These are phyloP conservation scores for Fusarium coffeatum DNA, from an alignment of 2,329 filamentous ascomycete genomes.

Conservation along the genomic window DNA sequence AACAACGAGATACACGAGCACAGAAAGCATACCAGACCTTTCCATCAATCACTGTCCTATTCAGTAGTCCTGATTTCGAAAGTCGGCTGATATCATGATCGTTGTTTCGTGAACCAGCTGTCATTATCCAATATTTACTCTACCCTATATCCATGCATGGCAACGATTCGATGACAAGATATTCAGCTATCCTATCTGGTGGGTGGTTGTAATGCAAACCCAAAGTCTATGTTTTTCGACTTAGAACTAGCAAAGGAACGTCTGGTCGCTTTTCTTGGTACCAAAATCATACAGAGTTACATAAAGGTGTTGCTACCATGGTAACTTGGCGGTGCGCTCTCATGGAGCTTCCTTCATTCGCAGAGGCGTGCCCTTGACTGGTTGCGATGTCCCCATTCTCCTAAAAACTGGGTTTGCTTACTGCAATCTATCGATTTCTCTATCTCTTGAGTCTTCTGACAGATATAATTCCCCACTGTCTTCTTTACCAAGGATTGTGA, in stretches of 20 bases:
- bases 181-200: not conserved
- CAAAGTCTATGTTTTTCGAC: not conserved
- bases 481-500: not conserved
- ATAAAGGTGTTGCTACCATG: not conserved
- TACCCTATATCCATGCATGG: not conserved
- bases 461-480: not conserved
- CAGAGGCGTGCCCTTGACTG: not conserved
- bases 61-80: not conserved
- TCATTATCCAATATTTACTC: not conserved
- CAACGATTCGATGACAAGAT: not conserved
- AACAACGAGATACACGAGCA: too few relatives aligned
- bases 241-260: not conserved
- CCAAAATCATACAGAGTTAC: not conserved
- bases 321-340: not conserved
- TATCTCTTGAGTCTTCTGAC: not conserved
- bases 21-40: not conserved
- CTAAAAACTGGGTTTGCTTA: not conserved
- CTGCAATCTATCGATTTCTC: not conserved
- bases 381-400: not conserved
- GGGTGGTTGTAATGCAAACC: too few relatives aligned
- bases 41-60: not conserved
- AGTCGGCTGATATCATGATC: not conserved
- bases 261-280: not conserved
- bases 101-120: not conserved
- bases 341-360: not conserved